Percentiles rank a stretch among this genome's conserved stretches.
Evolutionary conservation across 495 filamentous ascomycete genomes (phyloP).

Genomic region (Tuber indicum): DNA sequence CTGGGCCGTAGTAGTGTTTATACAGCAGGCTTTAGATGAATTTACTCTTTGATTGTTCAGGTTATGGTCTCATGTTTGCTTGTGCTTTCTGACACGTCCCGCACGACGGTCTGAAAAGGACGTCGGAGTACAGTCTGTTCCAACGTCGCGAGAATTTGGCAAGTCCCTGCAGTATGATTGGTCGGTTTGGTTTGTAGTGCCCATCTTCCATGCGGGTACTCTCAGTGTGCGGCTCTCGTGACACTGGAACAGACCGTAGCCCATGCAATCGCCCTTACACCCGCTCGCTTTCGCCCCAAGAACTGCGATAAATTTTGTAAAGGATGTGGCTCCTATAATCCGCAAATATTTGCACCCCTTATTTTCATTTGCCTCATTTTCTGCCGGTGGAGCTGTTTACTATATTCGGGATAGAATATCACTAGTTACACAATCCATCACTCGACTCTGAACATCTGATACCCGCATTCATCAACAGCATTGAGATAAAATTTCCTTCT

Average conservation of each 20-base stretch:
- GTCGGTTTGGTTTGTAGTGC: no score
- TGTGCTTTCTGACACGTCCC: background rate
- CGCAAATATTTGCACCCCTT: background rate
- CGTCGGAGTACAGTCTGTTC: background rate
- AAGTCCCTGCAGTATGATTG: no score
- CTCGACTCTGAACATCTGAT: conserved; percentile 6
- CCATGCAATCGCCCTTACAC: background rate
- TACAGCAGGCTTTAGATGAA: background rate
- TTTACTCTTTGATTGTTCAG: background rate
- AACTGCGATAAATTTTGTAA: background rate
- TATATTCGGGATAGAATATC: background rate
- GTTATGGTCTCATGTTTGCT: background rate
- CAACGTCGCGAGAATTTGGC: no score
- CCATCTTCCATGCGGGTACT: no score
- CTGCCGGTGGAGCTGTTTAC: background rate
- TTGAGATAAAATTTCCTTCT: background rate
- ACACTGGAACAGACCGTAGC: no score
- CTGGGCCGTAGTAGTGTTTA: background rate
- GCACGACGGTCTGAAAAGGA: background rate
- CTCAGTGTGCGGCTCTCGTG: no score
- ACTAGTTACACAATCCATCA: conserved; percentile 8
- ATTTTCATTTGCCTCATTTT: background rate
- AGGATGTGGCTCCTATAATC: background rate
- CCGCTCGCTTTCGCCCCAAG: background rate
- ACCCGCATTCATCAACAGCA: background rate